Evolutionary conservation across 1,284 basidiomycete species (phyloP), one percentile per base, ranked within the genome.

Genomic region (Cutaneotrichosporon sp.): DNA sequence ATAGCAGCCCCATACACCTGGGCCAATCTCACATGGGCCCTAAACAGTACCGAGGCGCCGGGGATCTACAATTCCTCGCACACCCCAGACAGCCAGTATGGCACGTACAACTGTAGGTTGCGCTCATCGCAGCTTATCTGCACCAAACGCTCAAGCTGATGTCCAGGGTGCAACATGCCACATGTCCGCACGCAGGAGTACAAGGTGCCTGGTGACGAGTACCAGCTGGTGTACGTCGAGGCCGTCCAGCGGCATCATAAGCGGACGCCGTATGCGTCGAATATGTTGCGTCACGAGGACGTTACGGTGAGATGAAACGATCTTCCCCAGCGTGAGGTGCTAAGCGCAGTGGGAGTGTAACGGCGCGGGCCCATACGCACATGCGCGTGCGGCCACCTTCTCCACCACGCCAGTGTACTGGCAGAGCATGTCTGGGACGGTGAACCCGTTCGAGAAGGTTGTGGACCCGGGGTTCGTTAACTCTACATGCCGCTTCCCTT

Each of bases 221-320:
- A 73, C 56, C 31, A 67, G 46, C 69, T 76, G 18, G 51, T 69
- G 36, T 78, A 78, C 60, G 65, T 77, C 56, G 75, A 78, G 60
- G 73, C 76, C 18, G 74, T 78, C 47, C 74, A 78, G 61, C 64
- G 76, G 18, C 76, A 78, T 61, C 74, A 76, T 69, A 78, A 78
- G 72, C 67, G 76, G 4, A 78, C 76, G 16, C 76, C 76, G 5
- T 78, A 78, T 60, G 69, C 74, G 26, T 73, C 73, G 21, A 78
- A 78, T 65, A 73, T 69, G 6, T 75, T 78, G 60, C 73, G 70
- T 68, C 69, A 72, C 59, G 76, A 78, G 63, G 72, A 73, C 65
- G 66, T 73, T 16, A 32, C 58, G 6, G 70, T 70, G 61, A 56
- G 68, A 8, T 7, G 42, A 16, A n/a, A 6, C 14, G 14, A 46